A percentile compares a stretch with the other conserved stretches of the same genome.
phyloP scores from a whole-genome alignment of 768 basidiomycete genomes.

The Leccinum fibrillosum region DNA sequence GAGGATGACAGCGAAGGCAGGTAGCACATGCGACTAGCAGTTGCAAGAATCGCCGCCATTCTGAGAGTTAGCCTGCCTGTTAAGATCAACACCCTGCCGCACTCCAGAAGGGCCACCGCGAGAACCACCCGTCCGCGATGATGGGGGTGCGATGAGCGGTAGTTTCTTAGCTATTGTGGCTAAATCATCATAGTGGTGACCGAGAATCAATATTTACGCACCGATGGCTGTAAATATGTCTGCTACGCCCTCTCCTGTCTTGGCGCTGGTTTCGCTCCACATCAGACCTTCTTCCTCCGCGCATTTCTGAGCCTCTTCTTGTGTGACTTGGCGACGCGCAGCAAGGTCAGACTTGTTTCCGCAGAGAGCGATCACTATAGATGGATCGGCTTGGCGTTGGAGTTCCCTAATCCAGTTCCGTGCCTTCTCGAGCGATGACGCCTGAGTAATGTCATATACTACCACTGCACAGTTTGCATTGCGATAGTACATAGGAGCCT shows the following conservation, averaged over 20 bases:
- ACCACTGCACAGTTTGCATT: slow-evolving; percentile 93
- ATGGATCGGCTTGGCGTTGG: slow-evolving; percentile 96
- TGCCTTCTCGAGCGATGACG: slow-evolving; percentile 91
- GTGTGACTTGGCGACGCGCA: slow-evolving; percentile 78
- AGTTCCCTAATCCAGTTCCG: slow-evolving; percentile 95
- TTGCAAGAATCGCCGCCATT: slow-evolving; percentile 68
- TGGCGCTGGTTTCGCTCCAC: slow-evolving; percentile 92
- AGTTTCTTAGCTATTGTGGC: slow-evolving; percentile 71
- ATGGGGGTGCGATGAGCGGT: slow-evolving; percentile 73
- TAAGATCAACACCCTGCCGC: slow-evolving; percentile 76
- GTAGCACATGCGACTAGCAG: slow-evolving; percentile 45
- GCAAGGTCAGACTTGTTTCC: slow-evolving; percentile 93
- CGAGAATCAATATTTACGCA: slow-evolving; percentile 34
- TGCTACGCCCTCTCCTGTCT: slow-evolving; percentile 81
- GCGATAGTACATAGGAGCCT: slow-evolving; percentile 97
- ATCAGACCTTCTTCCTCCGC: slow-evolving; percentile 89
- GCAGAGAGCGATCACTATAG: slow-evolving; percentile 92
- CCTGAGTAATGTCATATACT: slow-evolving; percentile 94
- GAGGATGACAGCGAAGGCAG: not conserved
- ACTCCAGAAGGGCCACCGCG: slow-evolving; percentile 49
- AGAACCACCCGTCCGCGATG: slow-evolving; percentile 53
- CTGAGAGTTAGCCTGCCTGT: slow-evolving; percentile 53
- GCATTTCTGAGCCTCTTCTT: slow-evolving; percentile 90
- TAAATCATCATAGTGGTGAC: not conserved
- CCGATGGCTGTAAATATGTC: slow-evolving; percentile 87